phyloP scores from a whole-genome alignment of 192 early-diverging fungal species.

The Chytriomyces confervae region DNA sequence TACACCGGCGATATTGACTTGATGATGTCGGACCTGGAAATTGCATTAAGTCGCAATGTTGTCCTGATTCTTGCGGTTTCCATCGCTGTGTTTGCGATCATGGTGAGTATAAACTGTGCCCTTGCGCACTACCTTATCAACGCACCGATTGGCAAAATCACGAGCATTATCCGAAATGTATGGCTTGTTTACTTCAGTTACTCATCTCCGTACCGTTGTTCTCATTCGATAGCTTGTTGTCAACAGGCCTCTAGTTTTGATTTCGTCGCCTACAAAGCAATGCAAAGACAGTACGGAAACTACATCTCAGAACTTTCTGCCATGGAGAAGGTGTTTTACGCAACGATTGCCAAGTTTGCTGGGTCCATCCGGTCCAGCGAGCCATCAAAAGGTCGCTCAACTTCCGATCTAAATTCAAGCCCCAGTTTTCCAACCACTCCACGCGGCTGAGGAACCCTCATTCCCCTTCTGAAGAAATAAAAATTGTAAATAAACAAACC shows the following conservation, averaged over 20 bases:
- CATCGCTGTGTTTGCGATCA: background rate
- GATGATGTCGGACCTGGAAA: background rate
- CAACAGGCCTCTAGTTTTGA: conserved; percentile 3
- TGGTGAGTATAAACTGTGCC: background rate
- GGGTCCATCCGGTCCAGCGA: background rate
- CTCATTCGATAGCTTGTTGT: no score
- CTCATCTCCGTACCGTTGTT: background rate
- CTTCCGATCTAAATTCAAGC: no score
- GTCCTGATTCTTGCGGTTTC: background rate
- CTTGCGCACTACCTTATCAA: background rate
- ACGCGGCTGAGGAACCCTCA: no score
- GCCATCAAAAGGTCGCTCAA: no score
- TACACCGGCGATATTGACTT: background rate
- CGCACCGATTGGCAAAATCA: background rate
- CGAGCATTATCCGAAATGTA: background rate
- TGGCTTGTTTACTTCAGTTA: background rate
- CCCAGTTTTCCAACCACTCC: no score
- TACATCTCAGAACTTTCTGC: background rate
- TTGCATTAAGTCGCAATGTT: background rate
- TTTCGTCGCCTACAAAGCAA: background rate
- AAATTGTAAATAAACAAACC: no score
- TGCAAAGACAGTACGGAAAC: background rate
- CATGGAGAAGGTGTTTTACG: background rate
- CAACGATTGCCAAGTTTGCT: conserved; percentile 2
- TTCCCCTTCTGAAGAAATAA: no score